A percentile compares a stretch with the other conserved stretches of the same genome.
Conservation (phyloP, 805 yeast species). For the Metschnikowia cubensis region DNA sequence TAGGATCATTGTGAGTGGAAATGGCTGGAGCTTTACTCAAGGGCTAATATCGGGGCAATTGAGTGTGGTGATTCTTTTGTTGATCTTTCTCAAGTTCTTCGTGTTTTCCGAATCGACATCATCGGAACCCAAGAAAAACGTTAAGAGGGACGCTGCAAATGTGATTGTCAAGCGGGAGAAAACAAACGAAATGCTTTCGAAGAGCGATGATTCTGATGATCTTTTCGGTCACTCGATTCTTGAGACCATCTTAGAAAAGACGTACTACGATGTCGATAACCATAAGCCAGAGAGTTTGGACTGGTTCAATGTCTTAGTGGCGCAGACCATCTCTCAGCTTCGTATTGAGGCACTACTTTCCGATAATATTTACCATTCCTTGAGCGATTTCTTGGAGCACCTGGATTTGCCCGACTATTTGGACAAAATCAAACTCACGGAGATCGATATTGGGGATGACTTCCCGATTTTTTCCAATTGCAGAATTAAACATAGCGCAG, state of each 20-base stretch:
- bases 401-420: conserved; percentile 75
- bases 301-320: conserved; percentile 94
- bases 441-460: conserved; percentile 90
- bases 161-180: conserved; percentile 33
- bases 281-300: conserved; percentile 90
- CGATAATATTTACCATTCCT: conserved; percentile 77
- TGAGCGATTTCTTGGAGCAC: conserved; percentile 60
- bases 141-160: conserved; percentile 27
- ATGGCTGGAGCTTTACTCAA: conserved; percentile 66
- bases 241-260: conserved; percentile 71
- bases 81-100: conserved; percentile 68
- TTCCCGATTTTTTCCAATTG: conserved; percentile 95
- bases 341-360: conserved; percentile 84
- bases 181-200: conserved; percentile 12
- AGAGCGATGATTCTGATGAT: conserved; percentile 9
- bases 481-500: conserved; percentile 61
- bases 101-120: conserved; percentile 61
- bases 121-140: conserved; percentile 15
- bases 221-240: conserved; percentile 18
- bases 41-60: conserved; percentile 72
- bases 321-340: conserved; percentile 82
- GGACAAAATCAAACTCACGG: conserved; percentile 74
- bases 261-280: conserved; percentile 83
- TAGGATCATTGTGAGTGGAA: conserved; percentile 3
- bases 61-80: conserved; percentile 60